phyloP scores from a whole-genome alignment of 163 green algal genomes.

The Scenedesmus sp. region DNA sequence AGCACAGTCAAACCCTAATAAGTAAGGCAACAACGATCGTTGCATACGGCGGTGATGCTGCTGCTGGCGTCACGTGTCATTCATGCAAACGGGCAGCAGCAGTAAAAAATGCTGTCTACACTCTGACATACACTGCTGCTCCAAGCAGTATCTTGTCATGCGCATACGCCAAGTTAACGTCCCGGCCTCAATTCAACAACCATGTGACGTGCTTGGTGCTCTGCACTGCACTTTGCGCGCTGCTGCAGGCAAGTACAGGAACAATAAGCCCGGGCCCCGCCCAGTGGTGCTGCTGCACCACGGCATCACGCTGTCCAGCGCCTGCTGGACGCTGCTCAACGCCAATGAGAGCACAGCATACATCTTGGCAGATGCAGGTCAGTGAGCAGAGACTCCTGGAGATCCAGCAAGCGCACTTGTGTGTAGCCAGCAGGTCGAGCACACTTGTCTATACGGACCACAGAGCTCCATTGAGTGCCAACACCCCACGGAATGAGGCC shows the following conservation, averaged over 20 bases:
- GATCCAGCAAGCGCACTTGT: no score
- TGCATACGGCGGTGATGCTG: no score
- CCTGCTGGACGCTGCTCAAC: conserved; percentile 62
- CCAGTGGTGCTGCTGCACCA: conserved; percentile 66
- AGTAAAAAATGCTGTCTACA: no score
- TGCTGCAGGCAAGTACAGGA: conserved; percentile 34
- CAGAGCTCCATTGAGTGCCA: background rate
- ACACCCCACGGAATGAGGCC: background rate
- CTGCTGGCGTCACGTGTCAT: no score
- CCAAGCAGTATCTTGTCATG: background rate
- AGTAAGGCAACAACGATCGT: no score
- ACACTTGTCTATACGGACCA: no score
- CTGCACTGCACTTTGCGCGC: background rate
- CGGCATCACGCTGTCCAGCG: conserved; percentile 62
- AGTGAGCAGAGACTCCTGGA: background rate
- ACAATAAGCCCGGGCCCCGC: conserved; percentile 29
- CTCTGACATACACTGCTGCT: no score
- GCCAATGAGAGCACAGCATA: conserved; percentile 57
- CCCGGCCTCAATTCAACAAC: background rate
- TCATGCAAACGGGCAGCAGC: no score
- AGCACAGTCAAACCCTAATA: background rate
- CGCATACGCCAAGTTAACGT: background rate
- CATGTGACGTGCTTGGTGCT: background rate
- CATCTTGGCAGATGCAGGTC: conserved; percentile 63
- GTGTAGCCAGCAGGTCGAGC: no score